A percentile compares a stretch with the other conserved stretches of the same genome.
Evolutionary conservation across 768 basidiomycete species (phyloP).

Genomic region (Antrodiella citrinella): DNA sequence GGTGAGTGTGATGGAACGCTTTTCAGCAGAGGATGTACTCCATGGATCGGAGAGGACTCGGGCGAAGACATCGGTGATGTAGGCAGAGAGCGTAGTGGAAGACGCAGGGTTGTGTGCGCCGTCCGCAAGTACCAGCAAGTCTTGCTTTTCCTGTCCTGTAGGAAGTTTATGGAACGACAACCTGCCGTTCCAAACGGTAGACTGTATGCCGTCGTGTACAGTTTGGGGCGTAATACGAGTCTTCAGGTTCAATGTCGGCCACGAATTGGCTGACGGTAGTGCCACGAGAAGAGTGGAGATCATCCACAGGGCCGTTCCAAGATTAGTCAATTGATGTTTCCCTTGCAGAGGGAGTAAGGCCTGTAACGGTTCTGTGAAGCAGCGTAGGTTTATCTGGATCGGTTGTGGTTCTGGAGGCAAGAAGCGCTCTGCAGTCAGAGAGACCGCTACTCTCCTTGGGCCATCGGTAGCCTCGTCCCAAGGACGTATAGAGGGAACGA

Average conservation of each 20-base stretch:
- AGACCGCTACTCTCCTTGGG: conserved; percentile 21
- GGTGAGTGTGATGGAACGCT: conserved; percentile 37
- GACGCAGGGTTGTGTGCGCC: conserved; percentile 93
- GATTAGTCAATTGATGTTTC: conserved; percentile 77
- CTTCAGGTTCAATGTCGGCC: conserved; percentile 28
- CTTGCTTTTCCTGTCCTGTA: background rate
- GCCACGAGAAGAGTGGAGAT: conserved; percentile 49
- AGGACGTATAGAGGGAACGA: conserved; percentile 26
- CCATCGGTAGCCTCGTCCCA: conserved; percentile 32
- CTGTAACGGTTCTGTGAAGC: conserved; percentile 36
- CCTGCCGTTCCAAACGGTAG: conserved; percentile 73
- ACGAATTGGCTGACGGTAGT: conserved; percentile 35
- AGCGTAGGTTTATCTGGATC: conserved; percentile 34
- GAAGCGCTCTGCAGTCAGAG: conserved; percentile 22
- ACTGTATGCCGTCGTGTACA: conserved; percentile 49
- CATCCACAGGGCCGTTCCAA: conserved; percentile 75
- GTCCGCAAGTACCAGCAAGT: conserved; percentile 61
- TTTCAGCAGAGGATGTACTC: conserved; percentile 3
- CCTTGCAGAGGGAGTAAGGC: conserved; percentile 65
- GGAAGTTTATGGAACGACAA: conserved; percentile 55
- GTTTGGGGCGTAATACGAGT: conserved; percentile 39
- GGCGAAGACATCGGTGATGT: conserved; percentile 40
- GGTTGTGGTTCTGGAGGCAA: conserved; percentile 31
- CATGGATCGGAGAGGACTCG: conserved; percentile 7
- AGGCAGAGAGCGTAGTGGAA: conserved; percentile 54